Conservation (phyloP, 2,329 filamentous ascomycete genomes). For the Cordyceps javanica region DNA sequence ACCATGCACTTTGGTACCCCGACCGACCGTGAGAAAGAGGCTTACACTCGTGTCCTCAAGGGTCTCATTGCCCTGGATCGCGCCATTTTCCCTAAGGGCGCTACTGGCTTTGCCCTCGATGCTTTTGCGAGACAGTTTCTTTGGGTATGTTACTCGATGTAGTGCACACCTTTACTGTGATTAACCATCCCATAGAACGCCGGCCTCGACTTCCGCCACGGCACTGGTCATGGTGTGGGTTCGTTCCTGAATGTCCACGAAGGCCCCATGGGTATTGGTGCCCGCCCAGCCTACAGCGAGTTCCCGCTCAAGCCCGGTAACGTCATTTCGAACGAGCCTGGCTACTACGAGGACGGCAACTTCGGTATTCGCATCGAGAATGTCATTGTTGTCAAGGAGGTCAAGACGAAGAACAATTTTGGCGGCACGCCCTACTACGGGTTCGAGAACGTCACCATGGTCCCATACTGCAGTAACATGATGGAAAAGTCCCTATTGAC, state of each 20-base stretch:
- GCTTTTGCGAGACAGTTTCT: slow-evolving; percentile 82
- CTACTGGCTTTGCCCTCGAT: slow-evolving; percentile 88
- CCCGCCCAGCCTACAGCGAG: slow-evolving; percentile 83
- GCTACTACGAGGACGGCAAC: slow-evolving; percentile 91
- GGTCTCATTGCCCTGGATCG: slow-evolving; percentile 85
- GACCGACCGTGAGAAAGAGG: slow-evolving; percentile 73
- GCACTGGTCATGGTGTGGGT: slow-evolving; percentile 92
- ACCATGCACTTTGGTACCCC: slow-evolving; percentile 89
- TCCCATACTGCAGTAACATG: slow-evolving; percentile 84
- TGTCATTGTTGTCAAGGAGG: slow-evolving; percentile 82
- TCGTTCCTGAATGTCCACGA: slow-evolving; percentile 97
- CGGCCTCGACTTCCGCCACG: slow-evolving; percentile 91
- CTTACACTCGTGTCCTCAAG: slow-evolving; percentile 92
- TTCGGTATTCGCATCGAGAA: slow-evolving; percentile 98
- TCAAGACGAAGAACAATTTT: slow-evolving; percentile 80
- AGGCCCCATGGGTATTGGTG: slow-evolving; percentile 93
- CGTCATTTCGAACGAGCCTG: slow-evolving; percentile 91
- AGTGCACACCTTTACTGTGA: not conserved
- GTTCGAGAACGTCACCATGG: slow-evolving; percentile 97
- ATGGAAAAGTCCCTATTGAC: slow-evolving; percentile 72
- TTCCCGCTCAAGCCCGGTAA: slow-evolving; percentile 87
- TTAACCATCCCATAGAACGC: slow-evolving; percentile 36
- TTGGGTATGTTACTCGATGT: slow-evolving; percentile 55
- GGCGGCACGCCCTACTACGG: slow-evolving; percentile 91
- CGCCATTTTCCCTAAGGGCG: slow-evolving; percentile 88